Evolutionary conservation across 108 stramenopile genomes (phyloP), one percentile per base, ranked within the genome.

Genomic region (Aurantiochytrium sp.): DNA sequence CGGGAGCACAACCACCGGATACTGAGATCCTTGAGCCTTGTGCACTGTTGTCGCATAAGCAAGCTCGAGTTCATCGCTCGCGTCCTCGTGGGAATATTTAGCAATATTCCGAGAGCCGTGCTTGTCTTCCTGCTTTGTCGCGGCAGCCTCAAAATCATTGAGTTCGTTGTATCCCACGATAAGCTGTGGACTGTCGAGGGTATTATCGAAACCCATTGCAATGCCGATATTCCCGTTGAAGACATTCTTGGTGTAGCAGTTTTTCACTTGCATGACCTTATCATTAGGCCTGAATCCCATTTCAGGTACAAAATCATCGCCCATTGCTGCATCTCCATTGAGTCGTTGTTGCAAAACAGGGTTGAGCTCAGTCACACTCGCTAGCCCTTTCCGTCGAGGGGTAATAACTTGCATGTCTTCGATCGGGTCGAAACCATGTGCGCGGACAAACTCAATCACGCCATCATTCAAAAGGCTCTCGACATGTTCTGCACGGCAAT

Each of bases 21-120:
- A 89, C 72, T 89, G 69, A 21, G 53, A 28, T 16, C 88, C 88
- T 44, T 89, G 88, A 5, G 88, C 88, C 88, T 89, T 89, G 71
- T 89, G 88, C 35, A 89, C 72, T 0, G 88, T 89, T 1, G 71
- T 19, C 5, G 88, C 88, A n/a, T 89, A 89, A 18, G 88, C 88
- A 5, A 89, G 58, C 43, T 47, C 51, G 1, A 89, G 25, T 10
- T 51, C 14, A 5, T 28, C 42, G 29, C 28, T 23, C 0, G 59
- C 60, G 8, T 60, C 44, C 5, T 4, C 45, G 60, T 5, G 5
- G 16, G 4, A 4, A 44, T 88, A 88, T 45, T 45, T 42, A 5
- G 23, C 87, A 5, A 5, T 0, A 10, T 4, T 21, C 58, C 28
- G 5, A 4, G 35, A 35, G 35, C 35, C 35, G 0, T 35, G 2